Percentiles rank a stretch among this genome's conserved stretches.
These are phyloP conservation scores for Tricholoma bakamatsutake DNA, from an alignment of 768 basidiomycete genomes.

Conservation along the genomic window DNA sequence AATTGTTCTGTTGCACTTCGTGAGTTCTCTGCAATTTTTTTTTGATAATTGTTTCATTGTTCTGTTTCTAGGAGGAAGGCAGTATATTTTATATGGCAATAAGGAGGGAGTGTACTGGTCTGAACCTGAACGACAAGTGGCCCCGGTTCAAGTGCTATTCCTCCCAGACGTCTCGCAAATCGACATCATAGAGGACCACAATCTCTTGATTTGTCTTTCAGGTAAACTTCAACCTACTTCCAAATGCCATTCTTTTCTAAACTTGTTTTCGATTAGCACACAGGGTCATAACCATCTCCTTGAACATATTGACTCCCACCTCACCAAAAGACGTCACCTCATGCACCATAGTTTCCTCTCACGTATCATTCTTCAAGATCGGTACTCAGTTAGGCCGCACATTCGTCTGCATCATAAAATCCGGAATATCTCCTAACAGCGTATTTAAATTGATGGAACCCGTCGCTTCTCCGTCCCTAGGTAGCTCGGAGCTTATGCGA, in stretches of 20 bases:
- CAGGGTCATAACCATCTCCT: constrained; percentile 6
- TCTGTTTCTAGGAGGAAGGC: background rate
- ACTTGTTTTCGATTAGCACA: constrained; percentile 3
- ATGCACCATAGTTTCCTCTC: constrained; percentile 10
- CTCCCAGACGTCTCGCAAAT: constrained; percentile 53
- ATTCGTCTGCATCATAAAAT: constrained; percentile 44
- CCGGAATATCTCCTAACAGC: constrained; percentile 43
- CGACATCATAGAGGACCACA: constrained; percentile 70
- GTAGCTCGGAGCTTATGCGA: background rate
- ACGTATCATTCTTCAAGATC: constrained; percentile 28
- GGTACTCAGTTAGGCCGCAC: constrained; percentile 33
- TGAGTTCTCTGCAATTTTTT: background rate
- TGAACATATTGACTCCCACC: background rate
- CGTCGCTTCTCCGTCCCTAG: background rate
- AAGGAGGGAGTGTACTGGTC: constrained; percentile 11
- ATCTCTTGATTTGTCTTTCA: constrained; percentile 69
- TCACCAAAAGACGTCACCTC: background rate
- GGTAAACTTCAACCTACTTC: constrained; percentile 29
- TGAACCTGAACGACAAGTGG: background rate
- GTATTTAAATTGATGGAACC: constrained; percentile 11
- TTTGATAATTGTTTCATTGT: background rate
- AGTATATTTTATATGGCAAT: constrained; percentile 10
- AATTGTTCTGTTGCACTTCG: constrained; percentile 8
- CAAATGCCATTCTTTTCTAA: background rate
- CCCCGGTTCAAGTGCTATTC: constrained; percentile 4